Evolutionary conservation across 164 flowering plant species (phyloP).

Genomic region (Litsea cubeba): DNA sequence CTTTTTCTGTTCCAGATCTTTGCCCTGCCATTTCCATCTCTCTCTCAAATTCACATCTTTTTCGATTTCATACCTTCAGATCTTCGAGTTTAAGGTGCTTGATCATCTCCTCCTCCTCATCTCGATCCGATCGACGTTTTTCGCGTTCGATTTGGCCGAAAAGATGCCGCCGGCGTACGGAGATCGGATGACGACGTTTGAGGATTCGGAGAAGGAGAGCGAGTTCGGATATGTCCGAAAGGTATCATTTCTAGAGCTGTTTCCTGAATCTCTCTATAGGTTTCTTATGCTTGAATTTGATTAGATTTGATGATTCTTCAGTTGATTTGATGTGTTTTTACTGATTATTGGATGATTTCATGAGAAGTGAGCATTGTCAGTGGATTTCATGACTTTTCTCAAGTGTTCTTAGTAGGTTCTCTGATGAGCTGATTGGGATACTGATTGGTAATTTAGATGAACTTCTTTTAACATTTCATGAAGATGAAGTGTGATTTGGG

Average conservation of each 20-base stretch:
- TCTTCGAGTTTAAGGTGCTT: background rate
- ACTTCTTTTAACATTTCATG: too few relatives aligned
- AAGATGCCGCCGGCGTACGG: conserved; percentile 15
- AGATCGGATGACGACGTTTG: conserved; percentile 79
- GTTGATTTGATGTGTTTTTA: background rate
- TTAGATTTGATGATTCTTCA: background rate
- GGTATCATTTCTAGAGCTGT: conserved; percentile 2
- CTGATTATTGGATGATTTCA: background rate
- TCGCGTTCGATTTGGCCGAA: background rate
- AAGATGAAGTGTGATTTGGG: too few relatives aligned
- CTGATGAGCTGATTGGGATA: too few relatives aligned
- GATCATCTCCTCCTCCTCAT: background rate
- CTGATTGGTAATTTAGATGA: too few relatives aligned
- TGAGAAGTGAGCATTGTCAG: background rate
- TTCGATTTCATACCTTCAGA: background rate
- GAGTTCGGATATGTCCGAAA: conserved; percentile 43
- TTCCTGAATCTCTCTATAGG: background rate
- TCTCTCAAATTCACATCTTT: background rate
- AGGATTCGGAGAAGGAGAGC: conserved; percentile 96
- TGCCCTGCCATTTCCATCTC: background rate
- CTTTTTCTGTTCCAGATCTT: background rate
- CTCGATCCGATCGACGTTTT: background rate
- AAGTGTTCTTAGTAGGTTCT: too few relatives aligned
- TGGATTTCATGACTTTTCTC: background rate
- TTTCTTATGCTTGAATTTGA: background rate